These are phyloP conservation scores for Metschnikowia santaceciliae DNA, from an alignment of 805 yeast genomes.

Conservation along the genomic window DNA sequence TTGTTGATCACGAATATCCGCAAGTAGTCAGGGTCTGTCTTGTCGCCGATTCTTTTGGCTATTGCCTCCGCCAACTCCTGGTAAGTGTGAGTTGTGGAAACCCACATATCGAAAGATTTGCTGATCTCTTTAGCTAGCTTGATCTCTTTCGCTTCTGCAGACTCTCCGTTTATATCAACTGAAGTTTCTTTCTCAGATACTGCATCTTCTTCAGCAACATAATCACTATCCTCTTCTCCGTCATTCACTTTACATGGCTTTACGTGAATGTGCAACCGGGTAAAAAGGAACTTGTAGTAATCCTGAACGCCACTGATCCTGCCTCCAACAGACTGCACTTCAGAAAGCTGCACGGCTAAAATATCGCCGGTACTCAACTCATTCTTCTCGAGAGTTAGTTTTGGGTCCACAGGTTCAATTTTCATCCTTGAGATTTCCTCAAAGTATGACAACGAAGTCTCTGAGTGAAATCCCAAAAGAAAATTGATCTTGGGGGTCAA, in stretches of 20 bases:
- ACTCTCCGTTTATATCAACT: slow-evolving; percentile 14
- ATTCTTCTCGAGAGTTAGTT: slow-evolving; percentile 46
- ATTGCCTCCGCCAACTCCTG: slow-evolving; percentile 58
- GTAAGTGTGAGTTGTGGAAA: slow-evolving; percentile 57
- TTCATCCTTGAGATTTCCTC: slow-evolving; percentile 62
- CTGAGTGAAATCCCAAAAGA: slow-evolving; percentile 37
- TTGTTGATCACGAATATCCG: slow-evolving; percentile 61
- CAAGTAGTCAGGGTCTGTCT: slow-evolving; percentile 55
- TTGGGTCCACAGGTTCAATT: slow-evolving; percentile 41
- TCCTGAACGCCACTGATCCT: slow-evolving; percentile 33
- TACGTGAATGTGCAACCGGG: slow-evolving; percentile 58
- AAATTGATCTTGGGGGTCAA: slow-evolving; percentile 39
- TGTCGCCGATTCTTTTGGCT: slow-evolving; percentile 43
- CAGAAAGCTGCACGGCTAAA: slow-evolving; percentile 33
- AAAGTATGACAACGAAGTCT: slow-evolving; percentile 35
- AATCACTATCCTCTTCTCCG: slow-evolving; percentile 48
- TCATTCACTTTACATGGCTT: slow-evolving; percentile 43
- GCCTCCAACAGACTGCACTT: slow-evolving; percentile 18
- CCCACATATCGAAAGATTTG: slow-evolving; percentile 57
- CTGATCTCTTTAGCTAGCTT: slow-evolving; percentile 19
- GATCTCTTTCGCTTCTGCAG: slow-evolving; percentile 16
- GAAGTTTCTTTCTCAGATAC: slow-evolving; percentile 11
- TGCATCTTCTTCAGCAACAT: slow-evolving; percentile 26
- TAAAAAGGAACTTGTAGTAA: slow-evolving; percentile 51
- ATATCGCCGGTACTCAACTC: slow-evolving; percentile 73